A percentile compares a stretch with the other conserved stretches of the same genome.
phyloP scores from a whole-genome alignment of 306 rosid genomes.

The Gleditsia sinensis region DNA sequence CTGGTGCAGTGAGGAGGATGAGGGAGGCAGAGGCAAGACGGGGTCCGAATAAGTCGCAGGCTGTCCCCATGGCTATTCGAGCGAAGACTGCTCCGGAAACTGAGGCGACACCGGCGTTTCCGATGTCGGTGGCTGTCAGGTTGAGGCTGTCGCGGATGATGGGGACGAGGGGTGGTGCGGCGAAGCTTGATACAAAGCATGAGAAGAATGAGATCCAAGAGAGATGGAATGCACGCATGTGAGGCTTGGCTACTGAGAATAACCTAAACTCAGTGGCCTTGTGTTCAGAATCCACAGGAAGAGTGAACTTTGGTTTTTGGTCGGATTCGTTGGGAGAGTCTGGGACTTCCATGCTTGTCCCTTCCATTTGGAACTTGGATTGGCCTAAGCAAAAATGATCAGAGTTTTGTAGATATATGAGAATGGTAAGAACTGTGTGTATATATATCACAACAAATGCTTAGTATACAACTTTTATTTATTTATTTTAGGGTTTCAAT shows the following conservation, averaged over 20 bases:
- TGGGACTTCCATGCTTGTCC: slow-evolving; percentile 43
- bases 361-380: not conserved
- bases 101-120: slow-evolving; percentile 87
- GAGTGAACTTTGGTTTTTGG: slow-evolving; percentile 38
- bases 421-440: too few species aligned
- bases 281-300: slow-evolving; percentile 85
- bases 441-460: too few species aligned
- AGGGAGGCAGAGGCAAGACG: slow-evolving; percentile 76
- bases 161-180: slow-evolving; percentile 79
- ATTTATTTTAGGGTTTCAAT: too few species aligned
- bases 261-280: slow-evolving; percentile 72
- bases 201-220: slow-evolving; percentile 85
- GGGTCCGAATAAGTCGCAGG: slow-evolving; percentile 83
- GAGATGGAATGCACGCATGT: slow-evolving; percentile 87
- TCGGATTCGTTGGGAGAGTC: slow-evolving; percentile 27
- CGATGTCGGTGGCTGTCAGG: slow-evolving; percentile 78
- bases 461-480: too few species aligned
- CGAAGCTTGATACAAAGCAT: slow-evolving; percentile 82
- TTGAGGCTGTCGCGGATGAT: slow-evolving; percentile 84
- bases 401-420: too few species aligned
- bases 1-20: slow-evolving; percentile 70
- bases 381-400: not conserved
- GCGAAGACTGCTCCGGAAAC: slow-evolving; percentile 89
- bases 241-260: slow-evolving; percentile 70
- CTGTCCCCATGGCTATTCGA: slow-evolving; percentile 78